Evolutionary conservation across 495 filamentous ascomycete genomes (phyloP).

Genomic region (Jackrogersella minutella): DNA sequence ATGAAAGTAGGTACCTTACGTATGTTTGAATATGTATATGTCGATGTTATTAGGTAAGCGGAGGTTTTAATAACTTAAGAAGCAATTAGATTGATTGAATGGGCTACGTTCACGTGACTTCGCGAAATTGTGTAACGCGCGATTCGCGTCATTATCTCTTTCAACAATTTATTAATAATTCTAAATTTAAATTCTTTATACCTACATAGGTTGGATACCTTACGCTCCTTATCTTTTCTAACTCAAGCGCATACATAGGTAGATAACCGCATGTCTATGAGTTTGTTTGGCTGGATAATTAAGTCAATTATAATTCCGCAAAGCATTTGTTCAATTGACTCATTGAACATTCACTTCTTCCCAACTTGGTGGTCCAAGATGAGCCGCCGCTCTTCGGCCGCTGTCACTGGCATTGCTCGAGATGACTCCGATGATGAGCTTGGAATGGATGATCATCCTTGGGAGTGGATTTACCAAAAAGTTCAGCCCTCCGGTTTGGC

Average conservation of each 20-base stretch:
- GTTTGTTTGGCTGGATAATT: no score
- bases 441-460: conserved; percentile 82
- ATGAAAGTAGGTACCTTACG: no score
- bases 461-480: conserved; percentile 86
- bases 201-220: no score
- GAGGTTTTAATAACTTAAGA: no score
- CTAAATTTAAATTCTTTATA: no score
- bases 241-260: no score
- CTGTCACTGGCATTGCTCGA: conserved; percentile 62
- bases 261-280: no score
- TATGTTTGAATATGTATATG: no score
- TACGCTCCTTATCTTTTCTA: no score
- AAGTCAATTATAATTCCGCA: not conserved
- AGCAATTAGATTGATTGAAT: no score
- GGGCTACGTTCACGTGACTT: conserved; percentile 16
- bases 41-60: no score
- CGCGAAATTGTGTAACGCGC: conserved; percentile 10
- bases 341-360: not conserved
- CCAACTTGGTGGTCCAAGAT: conserved; percentile 15
- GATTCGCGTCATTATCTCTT: not conserved
- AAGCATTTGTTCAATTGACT: not conserved
- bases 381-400: conserved; percentile 34
- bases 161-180: no score
- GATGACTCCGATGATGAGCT: conserved; percentile 95
- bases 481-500: conserved; percentile 29